Percentiles rank a stretch among this genome's conserved stretches.
These are phyloP conservation scores for Pachyrhizus erosus DNA, from an alignment of 306 rosid species.

Conservation along the genomic window DNA sequence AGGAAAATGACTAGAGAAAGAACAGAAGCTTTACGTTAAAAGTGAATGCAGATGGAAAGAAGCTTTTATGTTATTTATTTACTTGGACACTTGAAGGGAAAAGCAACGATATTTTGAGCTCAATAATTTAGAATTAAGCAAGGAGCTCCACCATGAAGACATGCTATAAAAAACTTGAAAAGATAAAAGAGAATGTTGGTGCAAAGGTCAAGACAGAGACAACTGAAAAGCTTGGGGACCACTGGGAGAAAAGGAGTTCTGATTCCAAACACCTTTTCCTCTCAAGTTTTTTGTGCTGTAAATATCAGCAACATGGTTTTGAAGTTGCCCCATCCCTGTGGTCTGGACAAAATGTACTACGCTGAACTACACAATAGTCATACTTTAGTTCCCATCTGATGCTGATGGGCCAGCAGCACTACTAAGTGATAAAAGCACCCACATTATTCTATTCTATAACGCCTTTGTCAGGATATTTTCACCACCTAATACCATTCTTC, in stretches of 20 bases:
- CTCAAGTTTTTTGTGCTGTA: conserved; percentile 52
- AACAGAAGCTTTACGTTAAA: conserved; percentile 35
- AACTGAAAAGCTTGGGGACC: conserved; percentile 51
- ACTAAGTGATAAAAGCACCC: not conserved
- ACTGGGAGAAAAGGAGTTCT: conserved; percentile 44
- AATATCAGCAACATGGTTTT: conserved; percentile 39
- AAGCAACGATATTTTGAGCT: too few relatives aligned
- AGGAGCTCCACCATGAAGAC: not conserved
- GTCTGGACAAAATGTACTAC: conserved; percentile 54
- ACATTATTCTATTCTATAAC: conserved; percentile 22
- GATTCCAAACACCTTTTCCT: conserved; percentile 48
- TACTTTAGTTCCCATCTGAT: conserved; percentile 48
- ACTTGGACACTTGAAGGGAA: not conserved
- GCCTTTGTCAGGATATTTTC: conserved; percentile 47
- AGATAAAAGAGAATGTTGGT: conserved; percentile 57
- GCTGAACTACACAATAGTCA: conserved; percentile 36
- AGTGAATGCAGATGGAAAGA: conserved; percentile 35
- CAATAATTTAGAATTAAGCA: not conserved
- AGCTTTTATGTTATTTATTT: not conserved
- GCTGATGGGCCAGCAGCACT: conserved; percentile 42
- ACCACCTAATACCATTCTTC: too few relatives aligned
- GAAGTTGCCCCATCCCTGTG: conserved; percentile 57
- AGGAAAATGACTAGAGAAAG: conserved; percentile 41
- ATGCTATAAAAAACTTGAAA: not conserved
- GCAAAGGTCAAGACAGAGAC: conserved; percentile 49